Evolutionary conservation across 2,329 filamentous ascomycete species (phyloP).

Genomic region (Ophiostoma pallidulum): DNA sequence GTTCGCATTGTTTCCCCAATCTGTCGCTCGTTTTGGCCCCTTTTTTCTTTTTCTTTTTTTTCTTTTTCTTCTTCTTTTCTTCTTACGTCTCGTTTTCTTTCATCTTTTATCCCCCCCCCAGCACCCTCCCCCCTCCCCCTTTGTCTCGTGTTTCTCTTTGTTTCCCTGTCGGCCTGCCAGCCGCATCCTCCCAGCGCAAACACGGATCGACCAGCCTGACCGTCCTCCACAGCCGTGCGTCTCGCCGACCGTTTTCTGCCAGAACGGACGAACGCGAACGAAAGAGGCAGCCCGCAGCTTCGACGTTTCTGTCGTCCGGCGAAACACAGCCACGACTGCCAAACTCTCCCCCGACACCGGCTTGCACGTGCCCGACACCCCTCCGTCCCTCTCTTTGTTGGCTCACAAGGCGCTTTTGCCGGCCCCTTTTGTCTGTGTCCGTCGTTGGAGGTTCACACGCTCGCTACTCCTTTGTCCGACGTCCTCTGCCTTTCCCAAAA

Average conservation of each 20-base stretch:
- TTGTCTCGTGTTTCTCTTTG: neutral
- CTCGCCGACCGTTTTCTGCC: neutral
- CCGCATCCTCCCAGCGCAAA: neutral
- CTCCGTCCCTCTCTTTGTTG: constrained; percentile 1
- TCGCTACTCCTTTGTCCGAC: constrained; percentile 5
- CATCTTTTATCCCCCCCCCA: too few species aligned
- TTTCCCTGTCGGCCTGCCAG: neutral
- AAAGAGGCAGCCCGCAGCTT: neutral
- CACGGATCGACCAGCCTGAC: neutral
- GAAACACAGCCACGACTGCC: too few species aligned
- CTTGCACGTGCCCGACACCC: too few species aligned
- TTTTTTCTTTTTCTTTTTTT: neutral
- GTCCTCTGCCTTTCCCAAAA: neutral
- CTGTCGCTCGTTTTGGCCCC: neutral
- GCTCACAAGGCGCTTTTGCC: too few species aligned
- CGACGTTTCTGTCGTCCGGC: neutral
- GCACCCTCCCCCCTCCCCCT: too few species aligned
- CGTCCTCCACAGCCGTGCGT: constrained; percentile 1
- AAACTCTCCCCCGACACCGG: neutral
- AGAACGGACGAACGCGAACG: neutral
- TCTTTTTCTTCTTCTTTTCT: neutral
- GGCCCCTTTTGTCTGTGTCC: neutral
- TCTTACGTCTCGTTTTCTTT: neutral
- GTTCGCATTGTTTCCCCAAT: constrained; percentile 1
- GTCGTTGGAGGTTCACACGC: constrained; percentile 1